phyloP scores from a whole-genome alignment of 2,329 filamentous ascomycete species.

The Cercospora citrullina region DNA sequence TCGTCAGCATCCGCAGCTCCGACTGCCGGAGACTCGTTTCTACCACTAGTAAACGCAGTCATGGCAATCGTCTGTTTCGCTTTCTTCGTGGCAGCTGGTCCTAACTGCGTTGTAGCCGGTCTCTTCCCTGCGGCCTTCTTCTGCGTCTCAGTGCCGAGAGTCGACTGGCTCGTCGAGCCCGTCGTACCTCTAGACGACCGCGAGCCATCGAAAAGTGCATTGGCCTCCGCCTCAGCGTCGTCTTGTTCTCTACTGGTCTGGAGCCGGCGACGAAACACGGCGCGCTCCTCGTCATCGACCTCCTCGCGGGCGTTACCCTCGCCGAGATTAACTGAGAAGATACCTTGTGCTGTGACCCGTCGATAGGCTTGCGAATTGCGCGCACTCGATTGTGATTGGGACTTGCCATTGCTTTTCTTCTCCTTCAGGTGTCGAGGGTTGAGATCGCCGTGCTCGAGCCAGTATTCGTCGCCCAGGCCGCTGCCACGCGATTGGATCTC shows the following conservation, averaged over 20 bases:
- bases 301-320: slow-evolving; percentile 20
- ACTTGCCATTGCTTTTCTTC: slow-evolving; percentile 13
- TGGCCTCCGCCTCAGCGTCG: slow-evolving; percentile 24
- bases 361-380: neutral
- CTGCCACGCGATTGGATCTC: slow-evolving; percentile 70
- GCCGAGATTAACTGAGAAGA: slow-evolving; percentile 5
- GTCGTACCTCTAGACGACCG: slow-evolving; percentile 5
- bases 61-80: slow-evolving; percentile 32
- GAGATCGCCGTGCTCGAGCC: slow-evolving; percentile 57
- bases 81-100: slow-evolving; percentile 35
- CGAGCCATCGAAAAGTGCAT: slow-evolving; percentile 17
- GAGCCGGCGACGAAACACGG: slow-evolving; percentile 36
- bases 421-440: slow-evolving; percentile 22
- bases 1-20: slow-evolving; percentile 44
- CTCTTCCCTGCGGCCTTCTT: slow-evolving; percentile 33
- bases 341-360: neutral
- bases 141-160: slow-evolving; percentile 29
- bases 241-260: slow-evolving; percentile 34
- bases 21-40: slow-evolving; percentile 7
- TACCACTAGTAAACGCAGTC: neutral
- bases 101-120: slow-evolving; percentile 27
- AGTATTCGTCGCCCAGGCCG: slow-evolving; percentile 75
- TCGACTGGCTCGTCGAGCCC: slow-evolving; percentile 24
- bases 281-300: slow-evolving; percentile 28
- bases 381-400: slow-evolving; percentile 25